Conservation (phyloP, 148 eudicot species). For the Rhododendron ferrugineum region DNA sequence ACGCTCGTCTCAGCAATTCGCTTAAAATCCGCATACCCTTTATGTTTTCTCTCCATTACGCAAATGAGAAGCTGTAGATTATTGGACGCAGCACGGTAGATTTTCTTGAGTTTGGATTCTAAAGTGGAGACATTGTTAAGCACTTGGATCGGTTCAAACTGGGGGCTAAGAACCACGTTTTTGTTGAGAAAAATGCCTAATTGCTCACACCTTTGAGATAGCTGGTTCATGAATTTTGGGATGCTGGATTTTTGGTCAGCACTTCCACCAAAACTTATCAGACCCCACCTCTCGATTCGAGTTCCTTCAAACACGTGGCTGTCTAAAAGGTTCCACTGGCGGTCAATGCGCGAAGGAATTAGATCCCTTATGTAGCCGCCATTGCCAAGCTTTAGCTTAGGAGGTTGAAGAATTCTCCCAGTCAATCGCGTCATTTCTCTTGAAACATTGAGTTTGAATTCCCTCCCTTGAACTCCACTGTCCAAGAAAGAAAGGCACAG, state of each 20-base stretch:
- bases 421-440: slow-evolving; percentile 76
- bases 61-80: slow-evolving; percentile 74
- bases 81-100: slow-evolving; percentile 46
- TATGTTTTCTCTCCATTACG: slow-evolving; percentile 90
- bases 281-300: slow-evolving; percentile 63
- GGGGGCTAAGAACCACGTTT: slow-evolving; percentile 42
- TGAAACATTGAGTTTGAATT: slow-evolving; percentile 63
- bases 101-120: slow-evolving; percentile 61
- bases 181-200: slow-evolving; percentile 72
- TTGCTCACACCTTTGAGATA: slow-evolving; percentile 70
- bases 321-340: slow-evolving; percentile 84
- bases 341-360: slow-evolving; percentile 58
- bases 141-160: slow-evolving; percentile 74
- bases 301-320: slow-evolving; percentile 89
- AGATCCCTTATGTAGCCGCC: slow-evolving; percentile 58
- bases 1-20: slow-evolving; percentile 81
- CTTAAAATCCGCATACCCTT: slow-evolving; percentile 89
- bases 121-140: slow-evolving; percentile 56
- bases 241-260: slow-evolving; percentile 52
- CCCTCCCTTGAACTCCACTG: slow-evolving; percentile 70
- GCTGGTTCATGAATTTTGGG: slow-evolving; percentile 62
- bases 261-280: slow-evolving; percentile 82
- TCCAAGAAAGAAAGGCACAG: background rate
- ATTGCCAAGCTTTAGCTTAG: slow-evolving; percentile 77
- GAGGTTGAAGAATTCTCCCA: slow-evolving; percentile 86